These are phyloP conservation scores for Penicillium thymicola DNA, from an alignment of 2,329 filamentous ascomycete species.

Conservation along the genomic window DNA sequence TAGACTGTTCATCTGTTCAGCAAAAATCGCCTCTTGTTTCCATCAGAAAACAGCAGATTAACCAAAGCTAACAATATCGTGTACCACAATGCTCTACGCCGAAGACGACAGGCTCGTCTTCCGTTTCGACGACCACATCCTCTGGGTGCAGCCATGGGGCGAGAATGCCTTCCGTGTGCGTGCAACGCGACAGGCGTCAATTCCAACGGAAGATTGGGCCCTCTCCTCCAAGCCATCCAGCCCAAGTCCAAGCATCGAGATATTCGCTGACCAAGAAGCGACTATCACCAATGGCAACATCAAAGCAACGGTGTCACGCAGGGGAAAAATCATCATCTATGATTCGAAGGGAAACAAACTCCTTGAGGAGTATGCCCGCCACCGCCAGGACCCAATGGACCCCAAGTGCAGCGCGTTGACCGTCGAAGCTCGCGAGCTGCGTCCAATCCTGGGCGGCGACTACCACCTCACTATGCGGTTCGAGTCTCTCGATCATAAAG, in stretches of 20 bases:
- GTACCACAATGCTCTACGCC: slow-evolving; percentile 31
- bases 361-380: slow-evolving; percentile 54
- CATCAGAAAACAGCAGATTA: neutral
- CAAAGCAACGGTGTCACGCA: slow-evolving; percentile 45
- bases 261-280: slow-evolving; percentile 28
- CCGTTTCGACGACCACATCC: slow-evolving; percentile 38
- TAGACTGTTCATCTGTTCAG: neutral
- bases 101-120: slow-evolving; percentile 36
- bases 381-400: slow-evolving; percentile 51
- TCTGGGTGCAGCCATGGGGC: slow-evolving; percentile 41
- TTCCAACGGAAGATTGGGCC: slow-evolving; percentile 40
- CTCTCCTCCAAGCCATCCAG: slow-evolving; percentile 24
- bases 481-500: slow-evolving; percentile 53
- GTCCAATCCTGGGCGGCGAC: slow-evolving; percentile 51
- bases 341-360: slow-evolving; percentile 44
- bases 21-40: neutral
- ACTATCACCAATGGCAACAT: slow-evolving; percentile 50
- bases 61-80: neutral
- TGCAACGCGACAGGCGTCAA: slow-evolving; percentile 36
- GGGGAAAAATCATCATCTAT: slow-evolving; percentile 52
- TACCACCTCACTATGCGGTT: slow-evolving; percentile 59
- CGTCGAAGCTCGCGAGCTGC: slow-evolving; percentile 58
- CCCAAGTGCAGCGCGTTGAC: slow-evolving; percentile 58
- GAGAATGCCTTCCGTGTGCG: slow-evolving; percentile 39
- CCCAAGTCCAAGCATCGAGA: slow-evolving; percentile 14